Conservation (phyloP, 441 rosid genomes). For the Dalechampia spathulata region DNA sequence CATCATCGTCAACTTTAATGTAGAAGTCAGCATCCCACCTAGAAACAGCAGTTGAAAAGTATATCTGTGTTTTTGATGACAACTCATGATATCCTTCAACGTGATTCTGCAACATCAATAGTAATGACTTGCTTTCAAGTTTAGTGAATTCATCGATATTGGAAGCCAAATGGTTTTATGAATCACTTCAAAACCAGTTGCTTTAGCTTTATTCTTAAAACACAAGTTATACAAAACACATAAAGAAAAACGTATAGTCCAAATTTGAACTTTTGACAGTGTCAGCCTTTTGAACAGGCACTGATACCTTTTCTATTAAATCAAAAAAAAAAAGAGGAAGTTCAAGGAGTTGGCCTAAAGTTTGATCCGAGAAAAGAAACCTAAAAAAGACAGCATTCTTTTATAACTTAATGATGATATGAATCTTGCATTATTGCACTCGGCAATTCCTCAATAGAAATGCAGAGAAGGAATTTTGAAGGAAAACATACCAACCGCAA, state of each 20-base stretch:
- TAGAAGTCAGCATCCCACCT: slow-evolving; percentile 97
- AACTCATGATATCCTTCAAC: slow-evolving; percentile 83
- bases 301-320: background rate
- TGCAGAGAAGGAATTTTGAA: background rate
- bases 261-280: background rate
- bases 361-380: too few species aligned
- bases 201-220: background rate
- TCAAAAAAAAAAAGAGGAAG: background rate
- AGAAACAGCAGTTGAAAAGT: slow-evolving; percentile 71
- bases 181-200: background rate
- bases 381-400: background rate
- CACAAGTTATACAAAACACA: background rate
- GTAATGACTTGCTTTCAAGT: slow-evolving; percentile 5
- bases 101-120: slow-evolving; percentile 60
- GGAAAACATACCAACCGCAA: slow-evolving; percentile 56
- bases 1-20: slow-evolving; percentile 88
- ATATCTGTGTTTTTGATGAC: slow-evolving; percentile 76
- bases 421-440: background rate
- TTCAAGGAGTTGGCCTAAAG: background rate
- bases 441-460: background rate
- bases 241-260: background rate
- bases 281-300: background rate
- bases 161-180: background rate
- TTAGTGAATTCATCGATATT: too few species aligned
- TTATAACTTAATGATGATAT: background rate